These are phyloP conservation scores for Lathyrus aphaca DNA, from an alignment of 306 rosid genomes.

Conservation along the genomic window DNA sequence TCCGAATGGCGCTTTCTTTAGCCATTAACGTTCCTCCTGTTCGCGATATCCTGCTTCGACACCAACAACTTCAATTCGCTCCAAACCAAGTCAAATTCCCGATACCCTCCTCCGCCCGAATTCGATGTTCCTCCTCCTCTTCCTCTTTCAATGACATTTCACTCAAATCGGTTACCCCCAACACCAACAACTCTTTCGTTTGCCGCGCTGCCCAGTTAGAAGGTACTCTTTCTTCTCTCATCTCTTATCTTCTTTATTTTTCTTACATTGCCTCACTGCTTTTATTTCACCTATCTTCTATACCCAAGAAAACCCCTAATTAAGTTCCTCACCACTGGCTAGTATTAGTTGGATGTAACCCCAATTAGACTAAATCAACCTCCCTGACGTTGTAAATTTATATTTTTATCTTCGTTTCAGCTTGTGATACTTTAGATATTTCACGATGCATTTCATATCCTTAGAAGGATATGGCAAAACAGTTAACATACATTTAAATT, in stretches of 20 bases:
- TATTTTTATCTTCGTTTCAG: too few species aligned
- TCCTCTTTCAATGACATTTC: conserved; percentile 29
- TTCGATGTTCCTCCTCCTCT: conserved; percentile 35
- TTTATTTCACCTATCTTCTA: too few species aligned
- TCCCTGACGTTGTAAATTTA: too few species aligned
- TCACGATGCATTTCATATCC: too few species aligned
- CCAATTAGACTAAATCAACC: too few species aligned
- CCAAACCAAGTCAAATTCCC: conserved; percentile 36
- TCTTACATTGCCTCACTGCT: too few species aligned
- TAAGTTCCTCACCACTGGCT: too few species aligned
- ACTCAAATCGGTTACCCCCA: conserved; percentile 15
- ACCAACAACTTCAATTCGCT: neutral
- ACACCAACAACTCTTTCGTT: conserved; percentile 4
- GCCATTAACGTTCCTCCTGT: conserved; percentile 7
- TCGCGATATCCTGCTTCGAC: neutral
- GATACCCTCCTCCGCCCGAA: neutral
- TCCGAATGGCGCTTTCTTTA: conserved; percentile 38
- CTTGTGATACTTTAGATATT: too few species aligned
- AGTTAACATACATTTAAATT: conserved; percentile 9
- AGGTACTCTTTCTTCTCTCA: conserved; percentile 24
- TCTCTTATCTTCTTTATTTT: neutral
- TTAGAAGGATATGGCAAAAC: conserved; percentile 30
- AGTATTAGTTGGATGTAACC: too few species aligned
- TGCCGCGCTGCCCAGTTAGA: conserved; percentile 30
- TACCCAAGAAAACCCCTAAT: too few species aligned